A percentile compares a stretch with the other conserved stretches of the same genome.
These are phyloP conservation scores for Talaromyces thailandensis DNA, from an alignment of 495 filamentous ascomycete genomes.

Conservation along the genomic window DNA sequence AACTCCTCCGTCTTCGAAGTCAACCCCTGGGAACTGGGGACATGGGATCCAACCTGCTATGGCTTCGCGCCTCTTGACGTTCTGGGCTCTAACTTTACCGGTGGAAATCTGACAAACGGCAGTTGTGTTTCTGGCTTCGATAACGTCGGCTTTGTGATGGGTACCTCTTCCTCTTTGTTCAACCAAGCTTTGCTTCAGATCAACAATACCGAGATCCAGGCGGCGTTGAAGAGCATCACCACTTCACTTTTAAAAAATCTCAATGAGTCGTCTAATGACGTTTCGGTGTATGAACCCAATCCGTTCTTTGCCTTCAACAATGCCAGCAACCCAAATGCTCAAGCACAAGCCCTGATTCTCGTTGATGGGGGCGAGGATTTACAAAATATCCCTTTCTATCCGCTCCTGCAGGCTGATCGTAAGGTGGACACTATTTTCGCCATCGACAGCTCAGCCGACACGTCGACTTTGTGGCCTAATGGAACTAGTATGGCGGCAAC, in stretches of 20 bases:
- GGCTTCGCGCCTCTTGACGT: conserved; percentile 70
- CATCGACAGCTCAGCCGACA: conserved; percentile 74
- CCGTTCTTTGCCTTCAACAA: conserved; percentile 72
- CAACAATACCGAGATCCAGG: conserved; percentile 41
- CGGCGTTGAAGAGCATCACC: conserved; percentile 43
- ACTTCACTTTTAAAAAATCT: conserved; percentile 43
- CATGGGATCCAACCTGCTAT: conserved; percentile 70
- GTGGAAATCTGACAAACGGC: conserved; percentile 50
- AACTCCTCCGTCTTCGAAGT: conserved; percentile 84
- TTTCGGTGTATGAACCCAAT: conserved; percentile 73
- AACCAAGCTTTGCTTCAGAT: conserved; percentile 64
- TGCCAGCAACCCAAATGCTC: conserved; percentile 49
- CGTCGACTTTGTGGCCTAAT: conserved; percentile 69
- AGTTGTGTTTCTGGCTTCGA: conserved; percentile 75
- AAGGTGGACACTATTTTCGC: conserved; percentile 88
- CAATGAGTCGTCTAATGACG: conserved; percentile 56
- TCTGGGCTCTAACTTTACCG: conserved; percentile 71
- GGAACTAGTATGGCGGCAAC: conserved; percentile 76
- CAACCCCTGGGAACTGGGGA: conserved; percentile 82
- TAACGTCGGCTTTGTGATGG: conserved; percentile 78
- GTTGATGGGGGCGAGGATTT: conserved; percentile 83
- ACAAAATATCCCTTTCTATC: conserved; percentile 83
- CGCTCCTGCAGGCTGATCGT: conserved; percentile 71
- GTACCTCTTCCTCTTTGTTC: conserved; percentile 86
- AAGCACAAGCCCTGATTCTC: conserved; percentile 52